Base-by-base conservation (phyloP, 1,284 basidiomycete species). In the Coniferiporia sulphurascens region DNA sequence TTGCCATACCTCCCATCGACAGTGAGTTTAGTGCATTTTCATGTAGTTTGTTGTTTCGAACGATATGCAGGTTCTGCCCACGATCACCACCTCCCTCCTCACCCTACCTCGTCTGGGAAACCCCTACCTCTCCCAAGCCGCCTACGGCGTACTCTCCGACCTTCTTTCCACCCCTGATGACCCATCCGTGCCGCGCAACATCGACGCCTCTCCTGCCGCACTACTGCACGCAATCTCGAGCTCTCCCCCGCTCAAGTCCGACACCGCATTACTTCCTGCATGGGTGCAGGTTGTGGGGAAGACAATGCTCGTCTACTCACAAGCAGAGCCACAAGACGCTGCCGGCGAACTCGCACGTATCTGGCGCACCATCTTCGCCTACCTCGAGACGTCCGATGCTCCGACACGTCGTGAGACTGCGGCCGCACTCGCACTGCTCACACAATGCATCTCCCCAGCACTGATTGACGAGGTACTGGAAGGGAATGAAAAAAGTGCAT, bases 41-140 rank as follows among this genome's bases (percentile, higher is more conserved):
- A 49, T 58, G 46, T 62, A 55, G 57, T 52, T 46, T 62, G 50
- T 35, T 5, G 10, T 56, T 10, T 62, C 70, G 52, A 68, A 60
- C 60, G 57, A 61, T 50, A 49, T 62, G 55, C 68, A 95, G 93
- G 79, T 84, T 53, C 77, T 93, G 38, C 83, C 90, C 7, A 65
- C 79, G 17, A 81, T 95, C 59, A 85, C 86, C 27, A 79, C 81
- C 22, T 76, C 83, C 12, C 81, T 97, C 32, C 84, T 96, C 13
- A 77, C 82, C 10, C 82, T 95, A 36, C 91, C 93, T 36, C 86
- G 88, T 53, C 77, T 93, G n/a, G 88, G 87, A 44, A 90, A 90
- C 67, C 81, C 89, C 19, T 95, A 92, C 71, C 81, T 97, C 52
- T 89, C 93, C 0, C 86, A 92, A 70, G 85, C 89, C 41, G 78